A percentile compares a stretch with the other conserved stretches of the same genome.
These are phyloP conservation scores for Croton laevigatus DNA, from an alignment of 441 rosid genomes.

Conservation along the genomic window DNA sequence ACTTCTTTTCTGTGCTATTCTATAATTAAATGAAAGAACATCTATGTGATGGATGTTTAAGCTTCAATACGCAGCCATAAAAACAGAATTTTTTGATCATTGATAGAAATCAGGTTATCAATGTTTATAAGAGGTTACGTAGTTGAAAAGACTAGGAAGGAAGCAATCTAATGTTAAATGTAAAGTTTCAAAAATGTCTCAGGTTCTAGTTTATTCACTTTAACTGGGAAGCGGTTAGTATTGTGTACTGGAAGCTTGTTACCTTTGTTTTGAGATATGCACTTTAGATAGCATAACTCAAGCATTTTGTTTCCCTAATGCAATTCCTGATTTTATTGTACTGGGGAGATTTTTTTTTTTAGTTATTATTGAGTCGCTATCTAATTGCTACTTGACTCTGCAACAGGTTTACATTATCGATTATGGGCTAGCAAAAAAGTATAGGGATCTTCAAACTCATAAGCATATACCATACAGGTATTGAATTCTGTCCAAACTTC, in stretches of 20 bases:
- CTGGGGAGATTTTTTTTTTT: slow-evolving; percentile 9
- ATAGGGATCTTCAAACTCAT: slow-evolving; percentile 90
- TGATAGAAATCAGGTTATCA: background rate
- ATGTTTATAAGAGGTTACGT: background rate
- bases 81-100: background rate
- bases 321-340: background rate
- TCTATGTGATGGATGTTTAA: background rate
- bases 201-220: background rate
- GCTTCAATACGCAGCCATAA: background rate
- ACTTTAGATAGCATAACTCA: background rate
- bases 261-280: slow-evolving; percentile 7
- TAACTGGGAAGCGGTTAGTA: background rate
- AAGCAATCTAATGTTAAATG: background rate
- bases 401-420: slow-evolving; percentile 81
- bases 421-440: slow-evolving; percentile 93
- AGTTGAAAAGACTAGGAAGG: background rate
- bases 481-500: background rate
- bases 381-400: slow-evolving; percentile 9
- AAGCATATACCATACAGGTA: slow-evolving; percentile 96
- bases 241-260: background rate
- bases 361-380: background rate
- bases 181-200: background rate
- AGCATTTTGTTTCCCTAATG: background rate
- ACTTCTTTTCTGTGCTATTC: background rate
- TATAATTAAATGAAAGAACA: background rate